Conservation (phyloP, 2,329 filamentous ascomycete genomes). For the Microthyrium microscopicum region DNA sequence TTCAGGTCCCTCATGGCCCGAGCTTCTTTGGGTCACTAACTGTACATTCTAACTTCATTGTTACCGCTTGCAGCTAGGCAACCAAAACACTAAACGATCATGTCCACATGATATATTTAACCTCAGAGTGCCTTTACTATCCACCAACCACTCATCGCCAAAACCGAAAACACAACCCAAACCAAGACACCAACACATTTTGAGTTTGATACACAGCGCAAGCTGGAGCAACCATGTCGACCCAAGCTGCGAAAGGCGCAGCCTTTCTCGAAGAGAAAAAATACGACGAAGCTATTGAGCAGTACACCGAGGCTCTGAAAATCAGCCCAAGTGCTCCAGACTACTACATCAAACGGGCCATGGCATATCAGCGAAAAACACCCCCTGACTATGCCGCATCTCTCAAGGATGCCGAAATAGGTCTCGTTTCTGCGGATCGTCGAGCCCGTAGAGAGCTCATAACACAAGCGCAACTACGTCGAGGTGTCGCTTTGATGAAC, state of each 20-base stretch:
- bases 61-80: not conserved
- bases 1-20: too few species aligned
- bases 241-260: constrained; percentile 40
- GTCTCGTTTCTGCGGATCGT: constrained; percentile 48
- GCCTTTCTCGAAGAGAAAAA: constrained; percentile 45
- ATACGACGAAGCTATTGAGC: constrained; percentile 48
- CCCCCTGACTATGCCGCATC: constrained; percentile 28
- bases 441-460: constrained; percentile 63
- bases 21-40: too few species aligned
- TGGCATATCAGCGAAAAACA: constrained; percentile 51
- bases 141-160: not conserved
- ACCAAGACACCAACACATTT: constrained; percentile 4
- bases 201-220: not conserved
- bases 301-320: constrained; percentile 49
- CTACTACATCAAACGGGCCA: constrained; percentile 72
- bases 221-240: constrained; percentile 13
- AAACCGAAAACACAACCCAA: not conserved
- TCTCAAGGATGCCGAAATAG: constrained; percentile 30
- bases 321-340: constrained; percentile 48
- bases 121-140: not conserved
- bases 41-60: not conserved
- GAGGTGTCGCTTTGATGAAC: constrained; percentile 56
- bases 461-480: constrained; percentile 63
- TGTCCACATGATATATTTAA: not conserved
- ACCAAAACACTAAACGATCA: not conserved